A percentile compares a stretch with the other conserved stretches of the same genome.
phyloP scores from a whole-genome alignment of 257 asterid species.

The Gentiana macrophylla region DNA sequence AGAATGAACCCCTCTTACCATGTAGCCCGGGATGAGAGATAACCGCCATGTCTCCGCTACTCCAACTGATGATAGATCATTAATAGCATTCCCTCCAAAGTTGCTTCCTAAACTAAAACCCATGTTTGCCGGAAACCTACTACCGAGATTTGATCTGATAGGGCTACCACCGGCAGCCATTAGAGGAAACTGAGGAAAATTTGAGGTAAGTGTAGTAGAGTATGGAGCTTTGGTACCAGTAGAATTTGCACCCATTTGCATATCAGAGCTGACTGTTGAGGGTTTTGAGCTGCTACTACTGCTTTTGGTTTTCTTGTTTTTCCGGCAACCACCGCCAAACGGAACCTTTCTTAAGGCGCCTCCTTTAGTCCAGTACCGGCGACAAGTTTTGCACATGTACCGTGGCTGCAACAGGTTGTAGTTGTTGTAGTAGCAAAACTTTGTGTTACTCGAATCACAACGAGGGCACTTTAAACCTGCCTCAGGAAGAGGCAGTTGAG shows the following conservation, averaged over 20 bases:
- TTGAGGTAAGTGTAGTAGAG: conserved; percentile 6
- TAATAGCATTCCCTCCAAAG: conserved; percentile 9
- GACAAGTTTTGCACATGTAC: conserved; percentile 35
- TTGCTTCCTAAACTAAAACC: conserved; percentile 16
- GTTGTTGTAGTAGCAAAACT: conserved; percentile 40
- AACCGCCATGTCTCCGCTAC: conserved; percentile 18
- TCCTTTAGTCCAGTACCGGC: conserved; percentile 34
- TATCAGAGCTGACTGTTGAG: neutral
- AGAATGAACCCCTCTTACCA: neutral
- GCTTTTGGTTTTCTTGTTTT: conserved; percentile 32
- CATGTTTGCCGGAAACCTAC: conserved; percentile 24
- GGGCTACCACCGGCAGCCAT: conserved; percentile 21
- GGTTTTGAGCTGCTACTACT: conserved; percentile 17
- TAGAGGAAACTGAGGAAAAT: conserved; percentile 19
- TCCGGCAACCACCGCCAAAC: conserved; percentile 40
- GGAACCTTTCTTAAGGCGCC: conserved; percentile 38
- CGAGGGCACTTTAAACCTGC: conserved; percentile 37
- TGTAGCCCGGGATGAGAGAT: conserved; percentile 18
- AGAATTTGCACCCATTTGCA: conserved; percentile 6
- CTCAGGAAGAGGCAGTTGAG: conserved; percentile 28
- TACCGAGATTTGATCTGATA: conserved; percentile 8
- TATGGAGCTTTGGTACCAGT: conserved; percentile 17
- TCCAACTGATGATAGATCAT: conserved; percentile 17
- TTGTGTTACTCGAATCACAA: conserved; percentile 32
- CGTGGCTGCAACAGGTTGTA: conserved; percentile 36